Conservation (phyloP, 805 yeast species). For the Sungouiella thailandica region DNA sequence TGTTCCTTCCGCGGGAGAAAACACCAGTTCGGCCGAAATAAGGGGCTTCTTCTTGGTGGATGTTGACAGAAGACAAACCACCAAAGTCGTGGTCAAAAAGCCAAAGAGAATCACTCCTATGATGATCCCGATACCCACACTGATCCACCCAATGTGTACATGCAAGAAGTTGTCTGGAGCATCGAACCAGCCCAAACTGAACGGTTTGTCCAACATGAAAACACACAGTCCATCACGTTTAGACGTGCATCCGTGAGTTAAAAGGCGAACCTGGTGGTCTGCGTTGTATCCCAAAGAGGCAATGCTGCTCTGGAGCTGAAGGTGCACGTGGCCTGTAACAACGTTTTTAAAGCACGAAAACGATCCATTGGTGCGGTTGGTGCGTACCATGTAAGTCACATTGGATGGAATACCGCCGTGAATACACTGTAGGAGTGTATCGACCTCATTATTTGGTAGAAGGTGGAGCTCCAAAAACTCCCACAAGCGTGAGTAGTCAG, state of each 20-base stretch:
- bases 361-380: constrained; percentile 10
- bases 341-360: constrained; percentile 10
- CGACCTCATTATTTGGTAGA: constrained; percentile 53
- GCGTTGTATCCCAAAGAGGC: constrained; percentile 37
- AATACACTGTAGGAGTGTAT: constrained; percentile 45
- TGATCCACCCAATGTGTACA: constrained; percentile 60
- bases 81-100: constrained; percentile 15
- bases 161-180: constrained; percentile 42
- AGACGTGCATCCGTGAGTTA: constrained; percentile 59
- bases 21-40: constrained; percentile 4
- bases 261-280: constrained; percentile 50
- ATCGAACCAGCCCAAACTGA: constrained; percentile 61
- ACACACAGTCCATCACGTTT: constrained; percentile 43
- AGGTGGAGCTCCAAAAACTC: constrained; percentile 65
- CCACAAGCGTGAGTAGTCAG: constrained; percentile 38
- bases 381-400: constrained; percentile 8
- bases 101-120: constrained; percentile 49
- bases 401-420: constrained; percentile 6
- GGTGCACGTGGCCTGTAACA: constrained; percentile 10
- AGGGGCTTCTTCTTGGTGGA: constrained; percentile 1
- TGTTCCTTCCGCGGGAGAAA: constrained; percentile 20
- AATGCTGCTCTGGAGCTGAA: constrained; percentile 6
- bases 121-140: constrained; percentile 62
- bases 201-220: constrained; percentile 61
- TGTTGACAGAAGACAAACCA: constrained; percentile 10